These are phyloP conservation scores for Sesbania bispinosa DNA, from an alignment of 306 rosid species.

Conservation along the genomic window DNA sequence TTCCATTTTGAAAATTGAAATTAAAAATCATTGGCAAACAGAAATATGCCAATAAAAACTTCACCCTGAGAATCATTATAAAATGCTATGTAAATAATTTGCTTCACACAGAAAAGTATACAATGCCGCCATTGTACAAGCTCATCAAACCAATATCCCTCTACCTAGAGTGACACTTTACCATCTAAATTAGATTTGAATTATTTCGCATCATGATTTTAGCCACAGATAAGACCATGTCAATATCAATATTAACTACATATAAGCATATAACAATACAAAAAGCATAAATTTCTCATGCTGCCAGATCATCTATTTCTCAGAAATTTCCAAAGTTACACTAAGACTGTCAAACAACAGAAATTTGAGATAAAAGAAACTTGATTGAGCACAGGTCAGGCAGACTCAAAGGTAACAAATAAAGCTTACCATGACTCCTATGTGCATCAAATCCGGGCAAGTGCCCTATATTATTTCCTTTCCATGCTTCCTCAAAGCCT, in stretches of 20 bases:
- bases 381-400: not conserved
- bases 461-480: conserved; percentile 39
- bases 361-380: not conserved
- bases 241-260: not conserved
- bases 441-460: conserved; percentile 33
- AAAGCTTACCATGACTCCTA: conserved; percentile 34
- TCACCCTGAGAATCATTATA: not conserved
- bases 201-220: not conserved
- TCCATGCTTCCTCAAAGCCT: conserved; percentile 79
- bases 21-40: not conserved
- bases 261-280: not conserved
- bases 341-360: not conserved
- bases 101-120: not conserved
- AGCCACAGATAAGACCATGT: not conserved
- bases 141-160: not conserved
- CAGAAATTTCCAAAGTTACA: not conserved
- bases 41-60: not conserved
- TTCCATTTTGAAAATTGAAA: not conserved
- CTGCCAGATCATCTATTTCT: not conserved
- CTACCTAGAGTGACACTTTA: not conserved
- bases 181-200: not conserved
- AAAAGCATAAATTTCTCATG: not conserved
- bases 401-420: not conserved
- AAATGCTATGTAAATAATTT: not conserved
- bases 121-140: not conserved